phyloP scores from a whole-genome alignment of 2,329 filamentous ascomycete species.

The Xylariomycetidae sp. region DNA sequence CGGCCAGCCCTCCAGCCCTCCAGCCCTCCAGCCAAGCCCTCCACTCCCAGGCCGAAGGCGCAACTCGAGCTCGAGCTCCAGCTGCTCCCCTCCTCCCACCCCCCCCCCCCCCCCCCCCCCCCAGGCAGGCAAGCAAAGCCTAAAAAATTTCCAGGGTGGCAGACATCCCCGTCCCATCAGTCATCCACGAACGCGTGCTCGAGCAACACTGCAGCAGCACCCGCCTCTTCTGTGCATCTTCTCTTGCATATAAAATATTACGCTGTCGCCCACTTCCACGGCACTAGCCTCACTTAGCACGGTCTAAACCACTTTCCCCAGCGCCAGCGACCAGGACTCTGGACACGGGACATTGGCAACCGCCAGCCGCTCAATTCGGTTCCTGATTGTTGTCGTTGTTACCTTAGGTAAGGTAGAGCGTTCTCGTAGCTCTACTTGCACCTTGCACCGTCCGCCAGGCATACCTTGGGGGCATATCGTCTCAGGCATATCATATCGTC shows the following conservation, averaged over 20 bases:
- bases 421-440: no score
- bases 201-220: conserved; percentile 1
- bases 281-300: conserved; percentile 27
- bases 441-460: no score
- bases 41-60: not conserved
- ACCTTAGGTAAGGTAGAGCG: no score
- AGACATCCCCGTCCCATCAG: not conserved
- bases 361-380: no score
- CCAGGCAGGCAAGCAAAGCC: no score
- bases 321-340: conserved; percentile 4
- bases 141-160: not conserved
- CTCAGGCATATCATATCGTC: no score
- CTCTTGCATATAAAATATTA: conserved; percentile 24
- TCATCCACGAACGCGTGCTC: conserved; percentile 1
- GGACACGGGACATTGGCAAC: no score
- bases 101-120: not conserved
- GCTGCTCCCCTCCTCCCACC: no score
- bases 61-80: no score
- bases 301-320: conserved; percentile 21
- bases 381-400: no score
- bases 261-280: conserved; percentile 23
- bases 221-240: conserved; percentile 22
- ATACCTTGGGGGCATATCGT: no score
- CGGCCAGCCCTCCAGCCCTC: not conserved
- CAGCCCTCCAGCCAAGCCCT: not conserved